These are phyloP conservation scores for Phytophthora fragariaefolia DNA, from an alignment of 352 stramenopile genomes.

Conservation along the genomic window DNA sequence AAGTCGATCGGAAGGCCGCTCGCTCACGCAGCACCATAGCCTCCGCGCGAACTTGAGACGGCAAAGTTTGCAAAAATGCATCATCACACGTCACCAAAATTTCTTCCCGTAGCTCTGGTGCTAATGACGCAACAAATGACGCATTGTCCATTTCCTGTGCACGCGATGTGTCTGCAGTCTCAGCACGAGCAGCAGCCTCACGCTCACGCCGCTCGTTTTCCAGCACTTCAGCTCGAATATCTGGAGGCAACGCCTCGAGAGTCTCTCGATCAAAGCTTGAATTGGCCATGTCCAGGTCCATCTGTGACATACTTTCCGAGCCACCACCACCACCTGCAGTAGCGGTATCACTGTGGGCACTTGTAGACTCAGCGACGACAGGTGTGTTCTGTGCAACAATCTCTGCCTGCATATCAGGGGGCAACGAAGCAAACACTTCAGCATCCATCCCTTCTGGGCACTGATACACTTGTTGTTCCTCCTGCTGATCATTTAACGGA, in stretches of 20 bases:
- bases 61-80: conserved; percentile 94
- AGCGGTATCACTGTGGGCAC: conserved; percentile 39
- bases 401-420: conserved; percentile 97
- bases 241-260: conserved; percentile 95
- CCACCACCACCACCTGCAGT: conserved; percentile 36
- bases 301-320: conserved; percentile 77
- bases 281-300: conserved; percentile 86
- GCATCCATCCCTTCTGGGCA: conserved; percentile 96
- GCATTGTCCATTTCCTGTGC: conserved; percentile 99
- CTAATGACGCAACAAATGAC: conserved; percentile 96
- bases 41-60: conserved; percentile 94
- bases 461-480: conserved; percentile 36
- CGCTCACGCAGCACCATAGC: conserved; percentile 96
- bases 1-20: conserved; percentile 78
- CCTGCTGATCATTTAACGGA: conserved; percentile 30
- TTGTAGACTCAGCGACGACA: conserved; percentile 31
- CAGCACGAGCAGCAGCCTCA: conserved; percentile 69
- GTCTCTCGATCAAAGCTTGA: conserved; percentile 95
- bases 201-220: conserved; percentile 96
- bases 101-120: conserved; percentile 95
- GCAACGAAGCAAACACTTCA: conserved; percentile 97
- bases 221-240: conserved; percentile 97
- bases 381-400: conserved; percentile 88
- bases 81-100: conserved; percentile 97
- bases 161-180: conserved; percentile 91